Base-by-base conservation (phyloP, 805 yeast species). In the Yamadazyma nakazawae region DNA sequence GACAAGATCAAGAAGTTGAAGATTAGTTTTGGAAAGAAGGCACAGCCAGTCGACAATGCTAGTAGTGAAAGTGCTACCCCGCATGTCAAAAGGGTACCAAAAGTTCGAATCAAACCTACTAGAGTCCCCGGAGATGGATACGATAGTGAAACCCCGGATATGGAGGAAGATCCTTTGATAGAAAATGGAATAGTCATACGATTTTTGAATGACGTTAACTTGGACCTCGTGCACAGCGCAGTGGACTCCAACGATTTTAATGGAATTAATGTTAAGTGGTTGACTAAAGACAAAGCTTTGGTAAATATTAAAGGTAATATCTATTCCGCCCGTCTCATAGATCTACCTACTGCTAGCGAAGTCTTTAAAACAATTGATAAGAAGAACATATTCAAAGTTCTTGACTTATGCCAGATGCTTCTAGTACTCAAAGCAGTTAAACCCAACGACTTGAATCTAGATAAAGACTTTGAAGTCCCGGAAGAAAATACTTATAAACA, bases 61-160 rank as follows among this genome's bases (percentile, higher is more conserved):
- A 47, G 44, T 4, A 37, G 39, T 12, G 48, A 48, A 28, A 45
- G 45, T 3, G 40, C 37, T 1, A 45, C 47, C 24, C 47, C 14
- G 28, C 50, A 39, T 18, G 45, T 35, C 24, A 54, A 49, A 43
- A 48, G 37, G 37, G 64, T 73, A 2, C 80, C 82, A 3, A 68
- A 75, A 28, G 76, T 79, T 24, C 63, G 80, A 51, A 72, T 80
- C 34, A 80, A 78, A 51, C 83, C 83, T 1, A 74, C 80, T 0
- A 72, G 96, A 55, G 75, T 84, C 3, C 94, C 96, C 0, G 96
- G 96, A 4, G 97, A 92, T 56, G 98, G 98, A 1, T 92, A 92
- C 64, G 99, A 92, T 60, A 85, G 96, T 2, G 98, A 92, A 58
- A 97, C 96, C 16, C 96, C 97, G 0, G 98, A 92, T 54, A 72